Evolutionary conservation across 2,329 filamentous ascomycete genomes (phyloP), one percentile per base, ranked within the genome.

Genomic region (Arthrocladium fulminans): DNA sequence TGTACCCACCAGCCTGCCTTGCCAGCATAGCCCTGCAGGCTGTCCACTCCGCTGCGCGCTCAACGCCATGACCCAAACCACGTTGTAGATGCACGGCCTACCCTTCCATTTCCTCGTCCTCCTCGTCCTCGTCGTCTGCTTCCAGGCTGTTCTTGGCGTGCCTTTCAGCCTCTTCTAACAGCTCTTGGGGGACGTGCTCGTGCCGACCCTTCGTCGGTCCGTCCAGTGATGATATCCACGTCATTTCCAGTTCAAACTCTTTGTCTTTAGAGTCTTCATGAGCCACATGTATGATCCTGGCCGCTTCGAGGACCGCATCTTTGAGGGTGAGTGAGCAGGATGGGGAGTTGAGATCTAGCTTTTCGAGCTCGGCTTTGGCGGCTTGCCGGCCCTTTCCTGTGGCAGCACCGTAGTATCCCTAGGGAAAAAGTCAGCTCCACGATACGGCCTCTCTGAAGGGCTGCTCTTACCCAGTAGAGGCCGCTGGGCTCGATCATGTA

Each of bases 231-330:
- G 88, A 96, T 67, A 97, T 86, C 92, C 92, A 98, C 51, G 87
- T 94, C 88, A 98, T 94, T 74, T 98, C 92, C 51, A 98, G 76
- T 80, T 98, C 92, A 63, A 97, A 98, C 57, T 97, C 92, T 76
- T 98, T 98, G 72, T 97, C 92, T 74, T 97, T 97, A 76, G 90
- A 97, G 68, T 98, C 92, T 68, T 97, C 92, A 66, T 98, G 92
- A 42, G 90, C 89, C 52, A 95, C 81, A 67, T 96, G 94, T 70
- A 98, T 97, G 70, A 98, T 98, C 53, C 88, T 77, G 49, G 92
- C 92, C 27, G 92, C 92, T 74, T 97, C 86, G 76, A 94, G 96
- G 63, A 98, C 87, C 44, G 84, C 92, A 63, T 97, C 83, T 63
- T 84, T 74, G 51, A 98, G 74, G 53, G 83, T 86, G 47, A 97